Conservation (phyloP, 805 yeast genomes). For the Saccharomyces kudriavzevii region DNA sequence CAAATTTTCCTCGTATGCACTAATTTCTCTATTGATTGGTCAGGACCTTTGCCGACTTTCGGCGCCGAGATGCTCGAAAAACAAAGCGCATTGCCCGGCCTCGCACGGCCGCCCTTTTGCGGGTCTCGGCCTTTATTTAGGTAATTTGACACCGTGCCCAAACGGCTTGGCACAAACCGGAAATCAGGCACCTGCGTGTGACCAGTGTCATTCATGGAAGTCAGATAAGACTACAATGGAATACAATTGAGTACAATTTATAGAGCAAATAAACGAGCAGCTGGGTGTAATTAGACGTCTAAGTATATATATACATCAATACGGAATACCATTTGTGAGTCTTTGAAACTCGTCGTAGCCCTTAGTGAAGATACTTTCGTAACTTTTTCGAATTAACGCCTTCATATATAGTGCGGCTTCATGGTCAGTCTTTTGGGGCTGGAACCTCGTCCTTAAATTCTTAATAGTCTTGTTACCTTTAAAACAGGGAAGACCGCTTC, state of each 20-base stretch:
- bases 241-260: neutral
- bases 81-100: neutral
- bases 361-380: slow-evolving; percentile 81
- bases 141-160: neutral
- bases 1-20: neutral
- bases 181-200: neutral
- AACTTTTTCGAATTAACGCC: slow-evolving; percentile 66
- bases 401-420: slow-evolving; percentile 80
- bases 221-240: neutral
- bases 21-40: neutral
- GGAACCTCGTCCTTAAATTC: slow-evolving; percentile 71
- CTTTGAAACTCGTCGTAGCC: slow-evolving; percentile 98
- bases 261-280: neutral
- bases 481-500: slow-evolving; percentile 93
- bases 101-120: neutral
- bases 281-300: neutral
- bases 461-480: slow-evolving; percentile 74
- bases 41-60: slow-evolving; percentile 1
- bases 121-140: neutral
- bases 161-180: neutral
- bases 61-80: slow-evolving; percentile 1
- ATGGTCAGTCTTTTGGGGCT: slow-evolving; percentile 65
- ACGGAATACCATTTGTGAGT: slow-evolving; percentile 94
- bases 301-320: slow-evolving; percentile 32
- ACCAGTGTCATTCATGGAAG: neutral